phyloP scores from a whole-genome alignment of 257 asterid genomes.

The Ballota nigra region DNA sequence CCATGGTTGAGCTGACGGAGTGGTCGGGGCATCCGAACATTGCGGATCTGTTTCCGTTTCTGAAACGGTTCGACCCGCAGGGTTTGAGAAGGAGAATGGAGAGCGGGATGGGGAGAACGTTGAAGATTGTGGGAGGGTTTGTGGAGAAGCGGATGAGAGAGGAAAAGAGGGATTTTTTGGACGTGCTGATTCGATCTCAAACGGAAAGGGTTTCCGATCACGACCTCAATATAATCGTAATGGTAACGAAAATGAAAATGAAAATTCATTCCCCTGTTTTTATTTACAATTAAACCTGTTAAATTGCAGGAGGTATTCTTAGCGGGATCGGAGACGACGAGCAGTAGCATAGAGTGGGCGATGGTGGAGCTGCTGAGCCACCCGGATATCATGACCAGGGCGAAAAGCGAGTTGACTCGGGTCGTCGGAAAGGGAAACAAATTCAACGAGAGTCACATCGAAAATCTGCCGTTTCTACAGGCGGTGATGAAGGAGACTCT shows the following conservation, averaged over 20 bases:
- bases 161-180: constrained; percentile 44
- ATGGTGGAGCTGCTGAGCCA: constrained; percentile 63
- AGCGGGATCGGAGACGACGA: constrained; percentile 72
- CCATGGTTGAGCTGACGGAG: constrained; percentile 48
- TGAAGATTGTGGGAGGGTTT: constrained; percentile 35
- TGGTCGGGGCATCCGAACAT: constrained; percentile 54
- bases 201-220: constrained; percentile 39
- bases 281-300: neutral
- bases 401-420: constrained; percentile 33
- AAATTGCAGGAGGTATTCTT: constrained; percentile 55
- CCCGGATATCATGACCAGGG: constrained; percentile 45
- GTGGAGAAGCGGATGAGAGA: constrained; percentile 39
- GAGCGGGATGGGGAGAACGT: constrained; percentile 37
- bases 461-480: constrained; percentile 37
- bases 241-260: constrained; percentile 30
- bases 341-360: constrained; percentile 60
- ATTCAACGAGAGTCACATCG: constrained; percentile 45
- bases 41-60: constrained; percentile 52
- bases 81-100: constrained; percentile 42
- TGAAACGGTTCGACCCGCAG: constrained; percentile 52
- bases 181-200: constrained; percentile 42
- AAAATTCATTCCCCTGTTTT: neutral
- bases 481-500: constrained; percentile 58
- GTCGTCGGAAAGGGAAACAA: constrained; percentile 32
- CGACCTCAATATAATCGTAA: constrained; percentile 44